Percentiles rank a stretch among this genome's conserved stretches.
These are phyloP conservation scores for Psidium guajava DNA, from an alignment of 345 rosid genomes.

Conservation along the genomic window DNA sequence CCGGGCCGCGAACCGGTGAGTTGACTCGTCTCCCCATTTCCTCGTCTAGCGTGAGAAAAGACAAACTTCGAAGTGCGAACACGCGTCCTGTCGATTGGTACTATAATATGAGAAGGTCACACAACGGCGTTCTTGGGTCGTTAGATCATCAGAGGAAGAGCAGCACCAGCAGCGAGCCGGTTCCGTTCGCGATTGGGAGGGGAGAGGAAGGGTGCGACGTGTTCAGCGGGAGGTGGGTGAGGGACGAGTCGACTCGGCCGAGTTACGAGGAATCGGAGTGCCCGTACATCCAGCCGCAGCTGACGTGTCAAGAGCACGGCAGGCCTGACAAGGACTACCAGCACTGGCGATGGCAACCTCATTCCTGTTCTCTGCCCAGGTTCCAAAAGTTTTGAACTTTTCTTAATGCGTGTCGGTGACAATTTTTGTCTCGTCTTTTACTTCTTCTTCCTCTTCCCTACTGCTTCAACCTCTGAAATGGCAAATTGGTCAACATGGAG, in stretches of 20 bases:
- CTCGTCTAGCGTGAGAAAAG: neutral
- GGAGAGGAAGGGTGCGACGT: conserved; percentile 58
- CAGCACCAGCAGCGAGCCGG: conserved; percentile 9
- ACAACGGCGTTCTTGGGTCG: conserved; percentile 8
- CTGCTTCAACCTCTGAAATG: neutral
- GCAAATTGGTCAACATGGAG: neutral
- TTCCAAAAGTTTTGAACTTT: conserved; percentile 7
- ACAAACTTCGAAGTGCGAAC: neutral
- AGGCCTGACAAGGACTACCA: conserved; percentile 75
- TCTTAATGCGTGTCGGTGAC: neutral
- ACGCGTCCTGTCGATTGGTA: neutral
- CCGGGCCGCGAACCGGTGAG: conserved; percentile 30
- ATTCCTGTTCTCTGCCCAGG: conserved; percentile 80
- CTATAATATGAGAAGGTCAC: conserved; percentile 12
- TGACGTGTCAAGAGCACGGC: conserved; percentile 93
- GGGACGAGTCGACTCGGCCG: conserved; percentile 63
- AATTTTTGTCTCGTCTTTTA: neutral
- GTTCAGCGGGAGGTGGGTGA: conserved; percentile 85
- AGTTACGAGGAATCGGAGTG: conserved; percentile 84
- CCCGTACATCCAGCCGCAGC: conserved; percentile 95
- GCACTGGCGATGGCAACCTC: conserved; percentile 90
- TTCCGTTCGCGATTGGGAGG: conserved; percentile 60
- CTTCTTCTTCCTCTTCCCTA: neutral
- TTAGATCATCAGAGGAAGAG: conserved; percentile 17
- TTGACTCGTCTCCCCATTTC: neutral